phyloP scores from a whole-genome alignment of 208 protist genomes.

The Crithidia mellificae region DNA sequence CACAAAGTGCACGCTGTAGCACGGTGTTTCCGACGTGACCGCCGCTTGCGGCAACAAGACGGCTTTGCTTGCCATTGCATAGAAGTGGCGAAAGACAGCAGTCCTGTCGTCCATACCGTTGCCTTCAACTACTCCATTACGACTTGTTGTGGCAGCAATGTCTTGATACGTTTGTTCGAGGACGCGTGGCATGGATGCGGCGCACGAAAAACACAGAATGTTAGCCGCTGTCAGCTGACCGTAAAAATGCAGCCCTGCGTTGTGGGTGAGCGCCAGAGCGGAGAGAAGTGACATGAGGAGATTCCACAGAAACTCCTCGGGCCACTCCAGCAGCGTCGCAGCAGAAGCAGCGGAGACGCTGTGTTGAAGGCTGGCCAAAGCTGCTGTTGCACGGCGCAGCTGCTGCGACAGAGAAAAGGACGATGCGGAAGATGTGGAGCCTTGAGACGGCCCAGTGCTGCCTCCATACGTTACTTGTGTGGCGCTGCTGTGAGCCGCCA shows the following conservation, averaged over 20 bases:
- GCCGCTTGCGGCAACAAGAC: constrained; percentile 36
- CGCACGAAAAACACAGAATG: constrained; percentile 69
- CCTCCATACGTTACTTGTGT: background rate
- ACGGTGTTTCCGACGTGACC: constrained; percentile 42
- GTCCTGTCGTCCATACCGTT: background rate
- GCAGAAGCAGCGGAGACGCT: constrained; percentile 2
- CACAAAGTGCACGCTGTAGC: constrained; percentile 56
- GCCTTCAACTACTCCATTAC: background rate
- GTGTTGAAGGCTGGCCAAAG: constrained; percentile 4
- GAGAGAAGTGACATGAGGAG: constrained; percentile 67
- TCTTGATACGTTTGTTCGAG: constrained; percentile 38
- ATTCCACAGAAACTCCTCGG: constrained; percentile 78
- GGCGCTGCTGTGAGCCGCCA: constrained; percentile 13
- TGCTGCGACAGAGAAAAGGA: constrained; percentile 26
- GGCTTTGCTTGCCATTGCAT: constrained; percentile 16
- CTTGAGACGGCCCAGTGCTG: background rate
- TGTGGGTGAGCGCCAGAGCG: constrained; percentile 62
- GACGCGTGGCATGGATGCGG: constrained; percentile 28
- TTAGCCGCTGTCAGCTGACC: constrained; percentile 62
- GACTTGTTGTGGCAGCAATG: constrained; percentile 1
- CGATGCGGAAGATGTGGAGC: constrained; percentile 14
- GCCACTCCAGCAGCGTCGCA: constrained; percentile 53
- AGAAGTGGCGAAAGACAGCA: constrained; percentile 31
- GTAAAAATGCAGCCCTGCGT: constrained; percentile 60
- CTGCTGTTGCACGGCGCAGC: constrained; percentile 22